Percentiles rank a stretch among this genome's conserved stretches.
Evolutionary conservation across 345 rosid genomes (phyloP).

Genomic region (Tarenaya hassleriana): DNA sequence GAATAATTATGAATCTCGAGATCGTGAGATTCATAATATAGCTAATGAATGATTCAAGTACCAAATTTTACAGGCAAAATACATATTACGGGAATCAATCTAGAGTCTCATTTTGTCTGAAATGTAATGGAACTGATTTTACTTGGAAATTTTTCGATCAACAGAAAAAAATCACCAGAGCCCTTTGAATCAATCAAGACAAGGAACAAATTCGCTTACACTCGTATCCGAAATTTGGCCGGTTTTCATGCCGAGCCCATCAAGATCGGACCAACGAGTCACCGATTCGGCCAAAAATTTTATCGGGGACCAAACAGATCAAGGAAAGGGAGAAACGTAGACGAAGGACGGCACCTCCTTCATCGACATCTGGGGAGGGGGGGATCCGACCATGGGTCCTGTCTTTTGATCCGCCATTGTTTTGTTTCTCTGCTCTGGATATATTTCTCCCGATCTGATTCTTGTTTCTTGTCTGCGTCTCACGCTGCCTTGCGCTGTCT

Average conservation of each 20-base stretch:
- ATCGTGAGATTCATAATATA: no score
- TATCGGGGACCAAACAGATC: conserved; percentile 7
- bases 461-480: no score
- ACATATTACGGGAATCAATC: no score
- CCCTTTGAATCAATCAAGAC: no score
- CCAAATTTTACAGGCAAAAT: no score
- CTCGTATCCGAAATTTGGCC: neutral
- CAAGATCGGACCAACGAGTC: conserved; percentile 9
- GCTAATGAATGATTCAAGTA: no score
- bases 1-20: no score
- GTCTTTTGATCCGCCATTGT: conserved; percentile 31
- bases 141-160: no score
- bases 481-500: no score
- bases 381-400: conserved; percentile 43
- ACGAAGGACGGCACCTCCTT: conserved; percentile 40
- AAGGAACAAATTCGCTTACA: neutral
- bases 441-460: conserved; percentile 7
- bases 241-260: neutral
- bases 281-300: neutral
- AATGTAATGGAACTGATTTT: no score
- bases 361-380: conserved; percentile 35
- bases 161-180: no score
- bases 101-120: no score
- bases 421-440: neutral
- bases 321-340: neutral